Conservation (phyloP, 164 flowering plant genomes). For the Aristolochia contorta region DNA sequence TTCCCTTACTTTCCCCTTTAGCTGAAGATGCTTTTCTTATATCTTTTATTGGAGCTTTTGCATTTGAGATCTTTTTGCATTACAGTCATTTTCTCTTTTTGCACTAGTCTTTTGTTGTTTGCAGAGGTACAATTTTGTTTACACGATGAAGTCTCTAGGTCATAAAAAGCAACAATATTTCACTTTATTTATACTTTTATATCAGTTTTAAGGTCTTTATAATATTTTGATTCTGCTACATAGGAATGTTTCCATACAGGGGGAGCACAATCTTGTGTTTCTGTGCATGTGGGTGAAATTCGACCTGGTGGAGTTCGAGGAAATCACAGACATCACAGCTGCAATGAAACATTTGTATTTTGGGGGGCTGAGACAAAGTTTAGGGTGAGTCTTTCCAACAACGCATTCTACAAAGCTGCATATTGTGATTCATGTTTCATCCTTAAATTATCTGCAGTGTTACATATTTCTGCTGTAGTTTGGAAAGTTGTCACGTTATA, state of each 20-base stretch:
- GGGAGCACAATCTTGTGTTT: slow-evolving; percentile 58
- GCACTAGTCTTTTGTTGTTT: too few species aligned
- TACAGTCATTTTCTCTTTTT: too few species aligned
- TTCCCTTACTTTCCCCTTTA: too few species aligned
- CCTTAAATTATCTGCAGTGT: neutral
- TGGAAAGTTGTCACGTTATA: neutral
- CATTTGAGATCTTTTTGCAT: too few species aligned
- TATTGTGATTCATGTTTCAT: neutral
- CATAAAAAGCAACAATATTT: too few species aligned
- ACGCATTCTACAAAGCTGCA: neutral
- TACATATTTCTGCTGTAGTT: neutral
- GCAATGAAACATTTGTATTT: slow-evolving; percentile 85
- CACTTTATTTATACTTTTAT: too few species aligned
- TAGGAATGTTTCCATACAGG: slow-evolving; percentile 30
- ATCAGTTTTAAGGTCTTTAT: neutral
- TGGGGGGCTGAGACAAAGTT: slow-evolving; percentile 81
- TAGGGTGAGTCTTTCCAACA: slow-evolving; percentile 35
- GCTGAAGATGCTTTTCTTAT: too few species aligned
- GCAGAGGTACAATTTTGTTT: too few species aligned
- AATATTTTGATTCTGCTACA: slow-evolving; percentile 2
- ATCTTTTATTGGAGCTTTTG: too few species aligned
- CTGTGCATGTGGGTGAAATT: slow-evolving; percentile 74
- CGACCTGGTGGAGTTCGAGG: slow-evolving; percentile 72
- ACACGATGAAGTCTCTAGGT: too few species aligned
- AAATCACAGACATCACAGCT: slow-evolving; percentile 78